Base-by-base conservation (phyloP, 78 protist species). In the Dictyostelium purpureum region DNA sequence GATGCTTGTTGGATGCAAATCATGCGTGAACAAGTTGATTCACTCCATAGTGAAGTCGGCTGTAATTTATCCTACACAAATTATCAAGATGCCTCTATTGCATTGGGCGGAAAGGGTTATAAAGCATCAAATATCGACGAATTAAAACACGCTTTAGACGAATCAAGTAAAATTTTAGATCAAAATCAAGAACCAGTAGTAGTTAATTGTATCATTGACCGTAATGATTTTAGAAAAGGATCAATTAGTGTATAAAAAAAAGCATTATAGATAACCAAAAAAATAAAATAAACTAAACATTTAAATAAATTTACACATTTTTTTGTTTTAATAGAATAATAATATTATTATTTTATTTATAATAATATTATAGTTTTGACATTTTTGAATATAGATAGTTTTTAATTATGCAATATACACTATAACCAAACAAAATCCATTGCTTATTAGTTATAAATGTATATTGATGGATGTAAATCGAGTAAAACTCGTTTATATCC, bases 1-100 rank as follows among this genome's bases (percentile, higher is more conserved):
- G 96, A 96, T 77, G 95, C 96, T 6, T 88, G 91, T 51, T 96
- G 97, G 97, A 73, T 71, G 56, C 97, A 94, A 79, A 96, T 96
- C 33, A 59, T 78, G 51, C 18, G 87, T 37, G 87, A 78, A 56
- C 77, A 42, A 37, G 26, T 19, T 33, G 66, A 75, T 33, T 57
- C 7, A 16, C 38, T 93, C 26, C 51, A 76, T 16, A 26, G 49
- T 31, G 90, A 83, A 28, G 94, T 91, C 33, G 96, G 79, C 24
- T 95, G 96, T 66, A 61, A 82, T 11, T 66, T 93, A 14, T 82
- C 61, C 14, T 88, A 90, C 66, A 67, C 79, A 3, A 80, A 71
- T 74, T 95, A 93, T 74, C 74, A 95, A 43, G 61, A 52, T 35
- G 88, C 67, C 7, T 91, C 77, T 33, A 77, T 80, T 7, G 97